These are phyloP conservation scores for Rhodosporidiobolus odoratus DNA, from an alignment of 768 basidiomycete genomes.

Conservation along the genomic window DNA sequence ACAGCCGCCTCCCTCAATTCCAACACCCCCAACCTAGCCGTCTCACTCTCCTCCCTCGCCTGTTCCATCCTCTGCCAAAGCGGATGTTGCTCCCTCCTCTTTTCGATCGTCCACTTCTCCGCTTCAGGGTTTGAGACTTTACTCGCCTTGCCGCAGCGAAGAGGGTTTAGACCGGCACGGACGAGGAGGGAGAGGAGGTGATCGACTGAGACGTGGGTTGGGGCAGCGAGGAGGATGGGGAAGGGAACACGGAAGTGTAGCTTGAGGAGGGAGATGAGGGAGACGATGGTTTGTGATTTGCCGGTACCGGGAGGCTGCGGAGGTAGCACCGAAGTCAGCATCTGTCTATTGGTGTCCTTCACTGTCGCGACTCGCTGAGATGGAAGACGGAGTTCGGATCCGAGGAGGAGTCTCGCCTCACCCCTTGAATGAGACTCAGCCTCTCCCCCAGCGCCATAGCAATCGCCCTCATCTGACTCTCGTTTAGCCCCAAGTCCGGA, in stretches of 20 bases:
- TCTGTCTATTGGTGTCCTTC: background rate
- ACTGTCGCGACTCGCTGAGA: background rate
- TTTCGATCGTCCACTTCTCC: conserved; percentile 58
- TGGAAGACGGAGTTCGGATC: background rate
- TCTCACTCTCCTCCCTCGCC: conserved; percentile 40
- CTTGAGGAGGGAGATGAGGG: conserved; percentile 48
- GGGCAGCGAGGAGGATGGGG: conserved; percentile 85
- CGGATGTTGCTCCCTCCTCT: conserved; percentile 60
- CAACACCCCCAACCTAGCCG: conserved; percentile 26
- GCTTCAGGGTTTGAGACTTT: conserved; percentile 57
- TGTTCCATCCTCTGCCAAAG: conserved; percentile 52
- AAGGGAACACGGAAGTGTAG: conserved; percentile 72
- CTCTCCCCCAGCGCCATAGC: conserved; percentile 79
- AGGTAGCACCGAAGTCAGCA: conserved; percentile 9
- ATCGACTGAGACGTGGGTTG: conserved; percentile 88
- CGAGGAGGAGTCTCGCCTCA: conserved; percentile 48
- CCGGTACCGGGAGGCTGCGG: conserved; percentile 81
- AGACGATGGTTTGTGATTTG: conserved; percentile 64
- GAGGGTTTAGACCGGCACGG: conserved; percentile 59
- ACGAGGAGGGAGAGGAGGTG: conserved; percentile 73
- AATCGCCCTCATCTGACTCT: conserved; percentile 71
- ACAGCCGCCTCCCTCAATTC: conserved; percentile 47
- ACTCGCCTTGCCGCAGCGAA: conserved; percentile 67
- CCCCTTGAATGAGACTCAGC: conserved; percentile 78
- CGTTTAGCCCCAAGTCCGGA: conserved; percentile 66